Base-by-base conservation (phyloP, 2,329 filamentous ascomycete genomes). In the Pezizomycotina sp. region DNA sequence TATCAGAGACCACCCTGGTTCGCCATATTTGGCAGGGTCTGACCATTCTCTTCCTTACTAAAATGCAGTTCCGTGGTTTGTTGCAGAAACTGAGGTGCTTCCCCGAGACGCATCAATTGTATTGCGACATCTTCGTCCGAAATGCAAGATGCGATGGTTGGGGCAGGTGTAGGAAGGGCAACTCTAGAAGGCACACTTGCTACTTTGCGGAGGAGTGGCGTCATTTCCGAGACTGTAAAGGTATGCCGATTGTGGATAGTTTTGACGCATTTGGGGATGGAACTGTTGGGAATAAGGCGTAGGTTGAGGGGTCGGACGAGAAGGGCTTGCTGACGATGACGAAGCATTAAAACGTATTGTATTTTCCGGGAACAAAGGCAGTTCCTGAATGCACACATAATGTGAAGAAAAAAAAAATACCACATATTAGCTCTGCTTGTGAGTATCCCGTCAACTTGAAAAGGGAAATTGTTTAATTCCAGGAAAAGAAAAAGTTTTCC, bases 91-190 rank as follows among this genome's bases (percentile, higher is more conserved):
- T 14, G 19, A 13, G 46, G 47, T 33, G 40, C 43, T 14, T 93
- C 84, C 28, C 89, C 84, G 36, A 98, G 69, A 50, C 86, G 78
- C 75, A 98, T 95, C 52, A 98, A 66, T 60, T 95, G 89, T 55
- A 93, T 76, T 38, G 89, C 89, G 45, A 95, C 89, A 59, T 98
- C 89, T 58, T 98, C 89, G 55, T 98, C 89, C 9, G 86, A 95
- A 58, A 98, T 86, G 57, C 82, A 91, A 60, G 86, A 95, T 36
- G 81, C 81, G 50, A 95, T 79, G 8, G 89, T 98, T n/a, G 86
- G 86, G 52, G 95, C 89, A 16, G 89, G 89, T 2, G 89, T 98
- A 13, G 84, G 84, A 46, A 93, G 64, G 49, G 91, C 70, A 36
- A 74, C 73, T 23, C 42, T 46, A 15, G 46, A 64, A 55, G 31